phyloP scores from a whole-genome alignment of 148 eudicot genomes.

The Vaccinium corymbosum region DNA sequence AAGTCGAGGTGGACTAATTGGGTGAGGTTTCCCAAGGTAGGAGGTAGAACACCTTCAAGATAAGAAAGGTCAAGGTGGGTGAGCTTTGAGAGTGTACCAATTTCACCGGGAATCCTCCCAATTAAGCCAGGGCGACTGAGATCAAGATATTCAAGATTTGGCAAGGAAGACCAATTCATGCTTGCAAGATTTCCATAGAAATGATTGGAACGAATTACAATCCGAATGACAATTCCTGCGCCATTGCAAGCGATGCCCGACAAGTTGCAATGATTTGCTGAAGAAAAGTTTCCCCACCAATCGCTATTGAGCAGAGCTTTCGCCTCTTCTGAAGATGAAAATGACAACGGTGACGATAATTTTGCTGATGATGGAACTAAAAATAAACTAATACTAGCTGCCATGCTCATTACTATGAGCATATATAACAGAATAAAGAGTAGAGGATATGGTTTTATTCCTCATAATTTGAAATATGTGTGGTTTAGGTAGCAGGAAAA shows the following conservation, averaged over 20 bases:
- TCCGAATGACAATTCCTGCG: not conserved
- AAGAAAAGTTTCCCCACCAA: not conserved
- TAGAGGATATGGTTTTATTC: not conserved
- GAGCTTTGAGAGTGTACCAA: constrained; percentile 1
- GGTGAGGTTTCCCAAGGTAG: no score
- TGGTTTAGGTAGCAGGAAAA: not conserved
- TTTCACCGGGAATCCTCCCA: not conserved
- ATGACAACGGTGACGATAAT: not conserved
- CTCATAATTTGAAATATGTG: not conserved
- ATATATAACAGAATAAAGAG: not conserved
- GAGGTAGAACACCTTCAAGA: not conserved
- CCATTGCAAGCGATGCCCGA: not conserved
- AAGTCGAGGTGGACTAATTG: no score
- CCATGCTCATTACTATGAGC: not conserved
- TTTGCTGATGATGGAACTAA: not conserved
- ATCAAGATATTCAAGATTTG: not conserved
- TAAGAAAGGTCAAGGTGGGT: not conserved
- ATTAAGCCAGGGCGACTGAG: fast-evolving
- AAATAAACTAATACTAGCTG: not conserved
- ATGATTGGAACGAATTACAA: fast-evolving
- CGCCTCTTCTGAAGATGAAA: not conserved
- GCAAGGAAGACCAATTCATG: constrained; percentile 7
- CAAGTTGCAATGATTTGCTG: not conserved
- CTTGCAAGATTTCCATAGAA: no score
- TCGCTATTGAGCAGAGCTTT: constrained; percentile 8